A percentile compares a stretch with the other conserved stretches of the same genome.
Conservation (phyloP, 495 filamentous ascomycete genomes). For the Penicillium bovifimosum region DNA sequence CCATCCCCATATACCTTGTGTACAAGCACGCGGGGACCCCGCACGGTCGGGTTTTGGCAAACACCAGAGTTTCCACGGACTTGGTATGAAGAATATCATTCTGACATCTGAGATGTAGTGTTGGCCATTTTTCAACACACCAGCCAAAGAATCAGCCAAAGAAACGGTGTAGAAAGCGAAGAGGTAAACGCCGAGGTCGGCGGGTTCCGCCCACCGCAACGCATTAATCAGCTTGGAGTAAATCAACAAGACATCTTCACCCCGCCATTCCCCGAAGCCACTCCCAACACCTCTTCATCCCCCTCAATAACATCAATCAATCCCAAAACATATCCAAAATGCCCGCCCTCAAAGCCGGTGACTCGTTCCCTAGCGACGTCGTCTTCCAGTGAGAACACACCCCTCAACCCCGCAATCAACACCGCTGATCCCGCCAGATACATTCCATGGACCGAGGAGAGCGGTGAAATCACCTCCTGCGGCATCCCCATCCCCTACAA, state of each 20-base stretch:
- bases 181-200: slow-evolving; percentile 6
- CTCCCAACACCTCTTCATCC: slow-evolving; percentile 5
- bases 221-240: slow-evolving; percentile 1
- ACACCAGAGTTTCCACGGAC: too few species aligned
- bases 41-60: too few species aligned
- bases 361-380: slow-evolving; percentile 73
- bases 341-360: slow-evolving; percentile 68
- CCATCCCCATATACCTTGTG: too few species aligned
- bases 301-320: neutral
- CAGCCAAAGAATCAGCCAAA: too few species aligned
- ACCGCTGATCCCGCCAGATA: slow-evolving; percentile 42
- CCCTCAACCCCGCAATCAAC: slow-evolving; percentile 5
- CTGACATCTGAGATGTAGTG: too few species aligned
- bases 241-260: neutral
- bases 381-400: slow-evolving; percentile 57
- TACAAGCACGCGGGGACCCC: too few species aligned
- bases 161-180: too few species aligned
- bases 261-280: neutral
- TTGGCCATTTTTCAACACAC: too few species aligned
- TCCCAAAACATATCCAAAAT: slow-evolving; percentile 21
- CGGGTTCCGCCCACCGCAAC: slow-evolving; percentile 5
- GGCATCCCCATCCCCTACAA: slow-evolving; percentile 73
- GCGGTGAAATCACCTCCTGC: slow-evolving; percentile 60
- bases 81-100: too few species aligned
- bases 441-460: slow-evolving; percentile 63